Conservation (phyloP, 306 rosid species). For the Gynostemma pentaphyllum region DNA sequence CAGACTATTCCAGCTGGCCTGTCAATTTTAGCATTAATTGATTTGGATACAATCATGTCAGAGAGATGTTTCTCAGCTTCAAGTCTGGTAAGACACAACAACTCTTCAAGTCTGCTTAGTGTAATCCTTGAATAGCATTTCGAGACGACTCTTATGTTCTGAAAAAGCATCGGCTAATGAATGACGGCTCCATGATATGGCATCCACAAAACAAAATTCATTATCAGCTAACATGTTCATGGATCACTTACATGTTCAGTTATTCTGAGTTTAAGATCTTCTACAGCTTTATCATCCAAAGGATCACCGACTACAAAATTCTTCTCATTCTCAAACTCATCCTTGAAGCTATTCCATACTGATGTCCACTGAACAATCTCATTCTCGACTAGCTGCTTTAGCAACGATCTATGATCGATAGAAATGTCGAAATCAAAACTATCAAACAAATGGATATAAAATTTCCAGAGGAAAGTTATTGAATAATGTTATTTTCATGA, state of each 20-base stretch:
- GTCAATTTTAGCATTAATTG: slow-evolving; percentile 76
- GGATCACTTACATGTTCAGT: slow-evolving; percentile 56
- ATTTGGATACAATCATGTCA: slow-evolving; percentile 95
- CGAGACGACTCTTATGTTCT: slow-evolving; percentile 85
- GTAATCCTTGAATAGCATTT: slow-evolving; percentile 49
- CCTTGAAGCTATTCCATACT: slow-evolving; percentile 64
- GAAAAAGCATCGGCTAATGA: slow-evolving; percentile 16
- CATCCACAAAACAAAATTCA: neutral
- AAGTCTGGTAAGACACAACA: slow-evolving; percentile 59
- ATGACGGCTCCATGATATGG: no score
- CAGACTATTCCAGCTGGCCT: slow-evolving; percentile 65
- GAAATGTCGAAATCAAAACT: neutral
- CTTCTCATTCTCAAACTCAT: slow-evolving; percentile 64
- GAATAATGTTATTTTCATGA: neutral
- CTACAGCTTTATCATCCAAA: slow-evolving; percentile 71
- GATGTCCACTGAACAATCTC: slow-evolving; percentile 81
- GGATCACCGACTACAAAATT: slow-evolving; percentile 54
- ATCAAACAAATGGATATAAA: neutral
- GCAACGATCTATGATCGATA: slow-evolving; percentile 39
- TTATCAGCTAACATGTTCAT: neutral
- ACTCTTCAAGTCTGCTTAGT: slow-evolving; percentile 65
- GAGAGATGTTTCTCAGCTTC: slow-evolving; percentile 95
- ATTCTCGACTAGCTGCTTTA: slow-evolving; percentile 76
- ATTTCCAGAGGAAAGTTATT: neutral
- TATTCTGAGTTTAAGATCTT: slow-evolving; percentile 64